Percentiles rank a stretch among this genome's conserved stretches.
Evolutionary conservation across 192 early-diverging fungal species (phyloP).

Genomic region (Geosiphon pyriformis): DNA sequence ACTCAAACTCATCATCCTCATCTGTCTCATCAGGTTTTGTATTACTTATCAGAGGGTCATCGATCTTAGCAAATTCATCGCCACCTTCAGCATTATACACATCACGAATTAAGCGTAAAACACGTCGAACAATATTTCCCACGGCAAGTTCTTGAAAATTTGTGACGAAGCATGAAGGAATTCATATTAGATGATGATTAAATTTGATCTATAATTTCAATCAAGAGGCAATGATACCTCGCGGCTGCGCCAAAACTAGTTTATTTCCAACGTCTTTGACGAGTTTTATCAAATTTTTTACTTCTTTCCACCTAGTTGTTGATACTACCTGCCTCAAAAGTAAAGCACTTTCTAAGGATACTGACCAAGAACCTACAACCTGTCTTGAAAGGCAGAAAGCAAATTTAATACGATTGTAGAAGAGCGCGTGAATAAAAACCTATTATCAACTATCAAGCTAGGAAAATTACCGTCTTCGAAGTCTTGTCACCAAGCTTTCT

Average conservation of each 20-base stretch:
- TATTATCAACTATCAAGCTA: too few species aligned
- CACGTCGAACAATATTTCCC: slow-evolving; percentile 78
- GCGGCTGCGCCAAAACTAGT: slow-evolving; percentile 74
- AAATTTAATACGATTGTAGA: too few species aligned
- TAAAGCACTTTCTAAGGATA: slow-evolving; percentile 66
- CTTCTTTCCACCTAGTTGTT: slow-evolving; percentile 64
- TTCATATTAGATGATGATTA: neutral
- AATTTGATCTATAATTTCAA: neutral
- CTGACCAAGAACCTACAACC: slow-evolving; percentile 58
- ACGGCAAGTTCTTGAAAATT: slow-evolving; percentile 64
- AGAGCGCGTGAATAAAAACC: too few species aligned
- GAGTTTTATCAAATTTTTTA: slow-evolving; percentile 48
- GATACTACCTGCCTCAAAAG: slow-evolving; percentile 76
- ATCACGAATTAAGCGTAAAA: slow-evolving; percentile 80
- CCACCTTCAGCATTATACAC: slow-evolving; percentile 13
- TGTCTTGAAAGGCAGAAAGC: slow-evolving; percentile 39
- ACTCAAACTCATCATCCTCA: slow-evolving; percentile 24
- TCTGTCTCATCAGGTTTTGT: slow-evolving; percentile 23
- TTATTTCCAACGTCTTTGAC: slow-evolving; percentile 66
- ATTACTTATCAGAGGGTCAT: slow-evolving; percentile 15
- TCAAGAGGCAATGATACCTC: slow-evolving; percentile 31
- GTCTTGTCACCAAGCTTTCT: slow-evolving; percentile 36
- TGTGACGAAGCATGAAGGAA: neutral
- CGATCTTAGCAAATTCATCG: slow-evolving; percentile 34
- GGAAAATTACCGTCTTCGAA: slow-evolving; percentile 44